A percentile compares a stretch with the other conserved stretches of the same genome.
Conservation (phyloP, 2,329 filamentous ascomycete genomes). For the Zasmidium cellare region DNA sequence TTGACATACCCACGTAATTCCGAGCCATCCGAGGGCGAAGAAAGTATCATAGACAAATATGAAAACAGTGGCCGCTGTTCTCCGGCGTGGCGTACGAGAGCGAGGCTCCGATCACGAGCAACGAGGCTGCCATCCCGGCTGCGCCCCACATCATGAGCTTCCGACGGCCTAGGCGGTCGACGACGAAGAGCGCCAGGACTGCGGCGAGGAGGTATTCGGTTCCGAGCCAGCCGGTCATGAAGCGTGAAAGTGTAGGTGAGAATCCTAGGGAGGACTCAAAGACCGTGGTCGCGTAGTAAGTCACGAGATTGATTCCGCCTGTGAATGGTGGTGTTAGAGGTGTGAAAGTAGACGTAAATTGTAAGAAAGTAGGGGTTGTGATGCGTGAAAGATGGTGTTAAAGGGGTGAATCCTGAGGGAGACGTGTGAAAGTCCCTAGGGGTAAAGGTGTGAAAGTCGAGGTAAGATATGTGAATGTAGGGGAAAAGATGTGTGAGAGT, state of each 20-base stretch:
- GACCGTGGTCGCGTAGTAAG: conserved; percentile 49
- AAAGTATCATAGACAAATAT: conserved; percentile 24
- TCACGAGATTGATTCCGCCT: conserved; percentile 18
- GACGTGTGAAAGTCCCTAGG: too few species aligned
- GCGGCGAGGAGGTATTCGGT: conserved; percentile 29
- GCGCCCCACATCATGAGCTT: conserved; percentile 36
- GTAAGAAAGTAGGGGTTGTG: too few species aligned
- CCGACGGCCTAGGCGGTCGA: conserved; percentile 60
- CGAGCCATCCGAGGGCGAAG: conserved; percentile 32
- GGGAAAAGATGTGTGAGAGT: too few species aligned
- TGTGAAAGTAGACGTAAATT: too few species aligned
- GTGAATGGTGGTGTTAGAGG: conserved; percentile 24
- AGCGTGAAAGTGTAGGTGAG: conserved; percentile 14
- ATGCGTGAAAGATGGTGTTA: too few species aligned
- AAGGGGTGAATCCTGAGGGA: too few species aligned
- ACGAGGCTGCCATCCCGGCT: conserved; percentile 27
- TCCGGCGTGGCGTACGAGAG: conserved; percentile 6
- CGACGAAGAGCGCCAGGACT: conserved; percentile 56
- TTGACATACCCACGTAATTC: conserved; percentile 36
- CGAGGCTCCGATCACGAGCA: conserved; percentile 23
- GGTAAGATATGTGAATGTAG: too few species aligned
- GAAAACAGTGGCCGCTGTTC: conserved; percentile 32
- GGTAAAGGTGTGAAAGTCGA: too few species aligned
- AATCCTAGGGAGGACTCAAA: conserved; percentile 15
- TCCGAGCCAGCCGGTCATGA: conserved; percentile 24